A percentile compares a stretch with the other conserved stretches of the same genome.
Evolutionary conservation across 805 yeast species (phyloP).

Genomic region (Saturnispora sekii): DNA sequence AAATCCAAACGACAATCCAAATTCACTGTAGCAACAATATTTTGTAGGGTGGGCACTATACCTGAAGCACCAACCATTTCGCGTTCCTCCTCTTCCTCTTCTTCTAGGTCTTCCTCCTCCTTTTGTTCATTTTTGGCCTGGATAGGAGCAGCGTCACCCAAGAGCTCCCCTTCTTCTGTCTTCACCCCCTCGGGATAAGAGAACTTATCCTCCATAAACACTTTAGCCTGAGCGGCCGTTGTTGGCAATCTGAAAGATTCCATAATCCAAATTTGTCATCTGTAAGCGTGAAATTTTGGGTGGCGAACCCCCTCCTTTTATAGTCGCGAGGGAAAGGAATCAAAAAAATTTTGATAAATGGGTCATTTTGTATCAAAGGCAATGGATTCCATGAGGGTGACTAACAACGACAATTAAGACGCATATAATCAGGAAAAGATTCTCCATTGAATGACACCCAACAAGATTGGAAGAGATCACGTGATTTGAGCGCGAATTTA

Average conservation of each 20-base stretch:
- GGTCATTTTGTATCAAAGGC: too few species aligned
- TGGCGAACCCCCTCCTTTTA: conserved; percentile 11
- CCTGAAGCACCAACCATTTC: conserved; percentile 57
- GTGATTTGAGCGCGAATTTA: background rate
- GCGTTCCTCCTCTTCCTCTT: conserved; percentile 8
- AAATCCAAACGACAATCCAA: conserved; percentile 92
- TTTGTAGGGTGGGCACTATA: conserved; percentile 89
- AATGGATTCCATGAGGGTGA: too few species aligned
- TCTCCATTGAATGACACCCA: too few species aligned
- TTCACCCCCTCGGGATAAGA: conserved; percentile 36
- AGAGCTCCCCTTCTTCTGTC: conserved; percentile 7
- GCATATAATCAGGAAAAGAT: too few species aligned
- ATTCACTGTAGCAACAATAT: conserved; percentile 96
- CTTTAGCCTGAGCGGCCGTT: conserved; percentile 68
- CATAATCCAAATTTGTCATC: conserved; percentile 29
- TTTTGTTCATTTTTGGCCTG: conserved; percentile 2
- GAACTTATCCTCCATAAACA: conserved; percentile 57
- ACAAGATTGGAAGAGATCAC: background rate
- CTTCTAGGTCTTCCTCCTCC: background rate
- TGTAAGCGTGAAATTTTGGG: background rate
- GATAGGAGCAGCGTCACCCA: conserved; percentile 1
- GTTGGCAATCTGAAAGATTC: conserved; percentile 69
- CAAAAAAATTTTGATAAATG: too few species aligned
- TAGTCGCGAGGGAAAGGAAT: conserved; percentile 7
- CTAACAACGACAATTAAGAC: too few species aligned